Conservation (phyloP, 441 rosid species). For the Theobroma grandiflorum region DNA sequence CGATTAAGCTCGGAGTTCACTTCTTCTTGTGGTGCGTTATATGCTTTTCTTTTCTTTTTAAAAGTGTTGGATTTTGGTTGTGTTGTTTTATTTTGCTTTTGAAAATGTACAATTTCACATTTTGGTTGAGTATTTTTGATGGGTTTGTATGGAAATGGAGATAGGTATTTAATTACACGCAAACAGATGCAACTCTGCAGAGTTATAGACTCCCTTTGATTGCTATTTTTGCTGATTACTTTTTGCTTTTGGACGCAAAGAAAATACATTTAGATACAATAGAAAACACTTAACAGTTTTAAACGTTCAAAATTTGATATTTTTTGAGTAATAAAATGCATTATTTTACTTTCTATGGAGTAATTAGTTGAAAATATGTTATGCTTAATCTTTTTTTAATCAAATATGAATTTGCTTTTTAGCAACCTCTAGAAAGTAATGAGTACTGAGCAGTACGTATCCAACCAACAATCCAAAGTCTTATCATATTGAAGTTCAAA, state of each 20-base stretch:
- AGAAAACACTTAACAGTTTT: not conserved
- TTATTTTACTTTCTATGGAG: not conserved
- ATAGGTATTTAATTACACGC: not conserved
- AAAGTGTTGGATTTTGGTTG: not conserved
- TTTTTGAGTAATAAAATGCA: not conserved
- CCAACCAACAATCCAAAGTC: not conserved
- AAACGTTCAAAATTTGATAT: not conserved
- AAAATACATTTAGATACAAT: not conserved
- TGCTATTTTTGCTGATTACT: not conserved
- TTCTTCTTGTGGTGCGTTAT: conserved; percentile 77
- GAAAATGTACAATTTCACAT: not conserved
- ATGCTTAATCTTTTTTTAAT: not conserved
- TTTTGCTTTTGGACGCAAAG: not conserved
- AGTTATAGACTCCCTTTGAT: not conserved
- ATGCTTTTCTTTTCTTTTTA: not conserved
- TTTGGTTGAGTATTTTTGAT: not conserved
- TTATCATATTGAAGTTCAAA: not conserved
- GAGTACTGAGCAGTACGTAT: not conserved
- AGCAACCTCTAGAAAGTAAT: not conserved
- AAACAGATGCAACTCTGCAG: not conserved
- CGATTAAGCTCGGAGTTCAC: conserved; percentile 77
- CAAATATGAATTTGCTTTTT: not conserved
- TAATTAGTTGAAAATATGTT: not conserved
- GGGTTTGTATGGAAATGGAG: not conserved
- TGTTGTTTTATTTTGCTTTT: not conserved